Percentiles rank a stretch among this genome's conserved stretches.
phyloP scores from a whole-genome alignment of 2,329 filamentous ascomycete genomes.

The Phialemonium atrogriseum region DNA sequence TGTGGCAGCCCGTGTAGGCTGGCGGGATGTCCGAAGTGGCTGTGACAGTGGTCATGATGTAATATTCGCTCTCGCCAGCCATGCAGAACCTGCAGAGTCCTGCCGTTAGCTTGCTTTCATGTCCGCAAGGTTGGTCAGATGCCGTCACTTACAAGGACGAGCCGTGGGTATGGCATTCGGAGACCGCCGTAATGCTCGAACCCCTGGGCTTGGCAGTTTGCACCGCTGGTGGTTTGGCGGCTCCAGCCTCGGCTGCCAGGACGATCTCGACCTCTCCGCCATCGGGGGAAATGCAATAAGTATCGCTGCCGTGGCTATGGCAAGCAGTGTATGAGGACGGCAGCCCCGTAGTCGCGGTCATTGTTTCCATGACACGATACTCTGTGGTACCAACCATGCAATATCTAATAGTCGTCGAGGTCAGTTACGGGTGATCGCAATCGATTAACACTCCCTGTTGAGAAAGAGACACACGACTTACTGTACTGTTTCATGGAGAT shows the following conservation, averaged over 20 bases:
- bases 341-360: slow-evolving; percentile 17
- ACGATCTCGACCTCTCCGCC: slow-evolving; percentile 33
- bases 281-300: slow-evolving; percentile 32
- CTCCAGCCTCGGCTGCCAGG: slow-evolving; percentile 9
- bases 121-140: neutral
- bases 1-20: slow-evolving; percentile 57
- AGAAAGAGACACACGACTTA: slow-evolving; percentile 18
- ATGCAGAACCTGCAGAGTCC: slow-evolving; percentile 32
- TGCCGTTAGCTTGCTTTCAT: slow-evolving; percentile 5
- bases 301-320: slow-evolving; percentile 41
- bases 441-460: neutral
- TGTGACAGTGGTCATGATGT: slow-evolving; percentile 38
- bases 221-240: slow-evolving; percentile 8
- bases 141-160: slow-evolving; percentile 25
- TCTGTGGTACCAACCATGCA: slow-evolving; percentile 20
- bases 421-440: too few relatives aligned
- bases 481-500: slow-evolving; percentile 35
- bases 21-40: slow-evolving; percentile 48
- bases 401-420: slow-evolving; percentile 16
- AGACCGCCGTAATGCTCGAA: slow-evolving; percentile 26
- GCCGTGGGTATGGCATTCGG: slow-evolving; percentile 33
- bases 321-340: slow-evolving; percentile 31
- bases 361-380: slow-evolving; percentile 20
- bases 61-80: slow-evolving; percentile 32
- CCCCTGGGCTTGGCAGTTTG: neutral